These are phyloP conservation scores for Binderoboletus segoi DNA, from an alignment of 1,284 basidiomycete species.

Conservation along the genomic window DNA sequence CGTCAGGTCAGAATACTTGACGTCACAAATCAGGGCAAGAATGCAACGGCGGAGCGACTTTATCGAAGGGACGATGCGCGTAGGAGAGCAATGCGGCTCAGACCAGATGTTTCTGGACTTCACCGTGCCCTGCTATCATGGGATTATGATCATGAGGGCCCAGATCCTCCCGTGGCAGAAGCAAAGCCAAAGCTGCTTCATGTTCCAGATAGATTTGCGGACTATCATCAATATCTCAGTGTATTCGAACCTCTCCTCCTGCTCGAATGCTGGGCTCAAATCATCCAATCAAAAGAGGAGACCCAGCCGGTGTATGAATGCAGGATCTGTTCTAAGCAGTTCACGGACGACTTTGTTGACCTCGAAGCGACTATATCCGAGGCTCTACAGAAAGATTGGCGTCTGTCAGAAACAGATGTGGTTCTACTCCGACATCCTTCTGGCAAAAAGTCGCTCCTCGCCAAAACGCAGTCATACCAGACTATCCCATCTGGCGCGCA, in stretches of 20 bases:
- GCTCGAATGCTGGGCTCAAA: slow-evolving; percentile 92
- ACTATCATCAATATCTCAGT: slow-evolving; percentile 70
- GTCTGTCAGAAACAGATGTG: slow-evolving; percentile 78
- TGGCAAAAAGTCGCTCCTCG: slow-evolving; percentile 60
- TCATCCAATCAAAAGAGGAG: slow-evolving; percentile 76
- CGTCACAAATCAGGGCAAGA: slow-evolving; percentile 46
- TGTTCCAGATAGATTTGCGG: slow-evolving; percentile 70
- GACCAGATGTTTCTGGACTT: slow-evolving; percentile 81
- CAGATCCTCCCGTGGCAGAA: slow-evolving; percentile 55
- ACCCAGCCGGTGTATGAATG: slow-evolving; percentile 54
- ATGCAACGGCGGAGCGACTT: slow-evolving; percentile 50
- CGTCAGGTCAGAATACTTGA: slow-evolving; percentile 76
- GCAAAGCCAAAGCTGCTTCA: slow-evolving; percentile 38
- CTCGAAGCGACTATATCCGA: slow-evolving; percentile 66
- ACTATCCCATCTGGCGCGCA: slow-evolving; percentile 53
- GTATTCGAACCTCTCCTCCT: slow-evolving; percentile 89
- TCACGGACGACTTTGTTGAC: slow-evolving; percentile 73
- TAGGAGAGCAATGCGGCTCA: slow-evolving; percentile 69
- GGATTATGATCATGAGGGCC: slow-evolving; percentile 76
- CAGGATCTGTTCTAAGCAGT: slow-evolving; percentile 64
- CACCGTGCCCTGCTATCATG: slow-evolving; percentile 86
- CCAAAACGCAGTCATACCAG: slow-evolving; percentile 78
- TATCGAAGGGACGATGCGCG: slow-evolving; percentile 64
- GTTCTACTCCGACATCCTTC: slow-evolving; percentile 65
- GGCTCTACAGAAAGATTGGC: slow-evolving; percentile 68